A percentile compares a stretch with the other conserved stretches of the same genome.
Conservation (phyloP, 2,329 filamentous ascomycete species). For the Penicillium sp. region DNA sequence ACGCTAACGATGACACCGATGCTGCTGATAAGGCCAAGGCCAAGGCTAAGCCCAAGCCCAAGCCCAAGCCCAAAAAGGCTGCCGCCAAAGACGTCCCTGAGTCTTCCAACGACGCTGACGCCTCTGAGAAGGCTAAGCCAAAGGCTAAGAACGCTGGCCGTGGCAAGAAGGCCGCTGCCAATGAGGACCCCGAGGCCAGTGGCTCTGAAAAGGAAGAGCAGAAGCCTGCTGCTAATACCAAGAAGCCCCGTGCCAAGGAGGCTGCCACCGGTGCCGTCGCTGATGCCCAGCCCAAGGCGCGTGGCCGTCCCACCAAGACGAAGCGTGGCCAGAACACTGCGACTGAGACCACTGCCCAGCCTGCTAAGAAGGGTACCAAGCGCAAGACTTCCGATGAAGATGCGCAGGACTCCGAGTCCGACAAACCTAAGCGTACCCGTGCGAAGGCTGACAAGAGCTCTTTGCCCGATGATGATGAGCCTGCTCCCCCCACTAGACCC, state of each 20-base stretch:
- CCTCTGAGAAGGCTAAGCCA: slow-evolving; percentile 6
- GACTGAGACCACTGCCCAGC: slow-evolving; percentile 5
- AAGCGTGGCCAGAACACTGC: not conserved
- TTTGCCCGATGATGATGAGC: not conserved
- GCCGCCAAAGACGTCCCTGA: slow-evolving; percentile 9
- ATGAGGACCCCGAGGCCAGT: not conserved
- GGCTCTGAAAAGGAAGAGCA: slow-evolving; percentile 2
- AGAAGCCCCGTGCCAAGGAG: slow-evolving; percentile 13
- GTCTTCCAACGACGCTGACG: slow-evolving; percentile 4
- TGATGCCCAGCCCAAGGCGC: slow-evolving; percentile 19
- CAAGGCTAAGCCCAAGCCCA: not conserved
- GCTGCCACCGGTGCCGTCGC: slow-evolving; percentile 8
- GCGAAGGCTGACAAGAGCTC: slow-evolving; percentile 3
- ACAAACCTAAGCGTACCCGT: slow-evolving; percentile 25
- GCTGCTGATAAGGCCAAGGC: slow-evolving; percentile 2
- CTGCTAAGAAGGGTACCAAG: slow-evolving; percentile 14
- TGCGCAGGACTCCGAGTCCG: slow-evolving; percentile 10
- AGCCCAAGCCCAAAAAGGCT: slow-evolving; percentile 1
- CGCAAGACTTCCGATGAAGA: slow-evolving; percentile 17
- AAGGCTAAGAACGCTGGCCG: slow-evolving; percentile 6
- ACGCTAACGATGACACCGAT: slow-evolving; percentile 8
- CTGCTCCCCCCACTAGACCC: slow-evolving; percentile 3
- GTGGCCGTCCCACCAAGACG: slow-evolving; percentile 21
- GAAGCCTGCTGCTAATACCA: slow-evolving; percentile 10
- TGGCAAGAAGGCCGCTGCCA: slow-evolving; percentile 4